These are phyloP conservation scores for Russula brevipes DNA, from an alignment of 768 basidiomycete species.

Conservation along the genomic window DNA sequence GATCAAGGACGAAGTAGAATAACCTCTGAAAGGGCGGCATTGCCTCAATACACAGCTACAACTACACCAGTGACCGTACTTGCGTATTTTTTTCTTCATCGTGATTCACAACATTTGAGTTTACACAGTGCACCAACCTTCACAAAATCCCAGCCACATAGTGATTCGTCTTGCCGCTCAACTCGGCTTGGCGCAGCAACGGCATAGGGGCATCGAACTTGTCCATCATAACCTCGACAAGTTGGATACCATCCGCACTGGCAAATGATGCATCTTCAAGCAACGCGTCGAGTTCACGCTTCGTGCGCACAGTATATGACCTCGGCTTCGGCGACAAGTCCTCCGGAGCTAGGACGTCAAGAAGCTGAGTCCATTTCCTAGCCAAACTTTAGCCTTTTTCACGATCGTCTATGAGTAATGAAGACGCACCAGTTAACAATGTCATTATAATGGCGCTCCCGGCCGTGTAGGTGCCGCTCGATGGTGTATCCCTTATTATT, in stretches of 20 bases:
- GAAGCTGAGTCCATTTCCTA: slow-evolving; percentile 61
- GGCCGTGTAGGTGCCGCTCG: slow-evolving; percentile 72
- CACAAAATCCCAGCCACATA: slow-evolving; percentile 31
- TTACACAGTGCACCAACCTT: background rate
- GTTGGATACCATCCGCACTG: slow-evolving; percentile 59
- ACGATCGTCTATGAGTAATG: background rate
- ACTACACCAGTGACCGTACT: too few species aligned
- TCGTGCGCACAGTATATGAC: slow-evolving; percentile 65
- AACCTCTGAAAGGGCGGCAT: too few species aligned
- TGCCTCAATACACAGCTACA: too few species aligned
- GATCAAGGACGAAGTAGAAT: too few species aligned
- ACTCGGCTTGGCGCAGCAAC: slow-evolving; percentile 51
- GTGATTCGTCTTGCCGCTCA: slow-evolving; percentile 47
- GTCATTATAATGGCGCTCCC: slow-evolving; percentile 75
- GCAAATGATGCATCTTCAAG: slow-evolving; percentile 61
- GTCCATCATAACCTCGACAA: slow-evolving; percentile 78
- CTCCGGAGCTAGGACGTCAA: slow-evolving; percentile 53
- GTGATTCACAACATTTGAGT: too few species aligned
- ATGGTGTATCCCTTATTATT: slow-evolving; percentile 86
- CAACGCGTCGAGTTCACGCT: slow-evolving; percentile 59
- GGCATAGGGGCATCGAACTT: slow-evolving; percentile 65
- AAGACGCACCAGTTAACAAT: slow-evolving; percentile 60
- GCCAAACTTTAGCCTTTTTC: background rate
- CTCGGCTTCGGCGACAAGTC: slow-evolving; percentile 44
- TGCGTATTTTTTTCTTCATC: too few species aligned